Conservation (phyloP, 2,329 filamentous ascomycete species). For the Decorospora gaudefroyi region DNA sequence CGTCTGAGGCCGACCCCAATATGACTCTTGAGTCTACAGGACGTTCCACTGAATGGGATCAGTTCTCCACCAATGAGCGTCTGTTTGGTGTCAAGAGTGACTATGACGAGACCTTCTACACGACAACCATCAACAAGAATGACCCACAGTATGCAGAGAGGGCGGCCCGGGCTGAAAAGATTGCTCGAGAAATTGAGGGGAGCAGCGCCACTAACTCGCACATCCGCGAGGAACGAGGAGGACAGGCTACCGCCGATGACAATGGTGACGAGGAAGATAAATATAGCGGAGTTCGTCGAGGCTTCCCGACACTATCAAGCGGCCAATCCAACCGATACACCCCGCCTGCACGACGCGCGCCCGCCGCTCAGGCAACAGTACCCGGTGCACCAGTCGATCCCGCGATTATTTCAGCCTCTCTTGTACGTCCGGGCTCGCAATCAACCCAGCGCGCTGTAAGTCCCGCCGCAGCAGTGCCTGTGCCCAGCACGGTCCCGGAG, state of each 20-base stretch:
- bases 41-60: slow-evolving; percentile 70
- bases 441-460: slow-evolving; percentile 28
- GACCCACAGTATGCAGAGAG: slow-evolving; percentile 81
- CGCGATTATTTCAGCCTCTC: slow-evolving; percentile 86
- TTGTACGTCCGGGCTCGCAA: slow-evolving; percentile 57
- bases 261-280: slow-evolving; percentile 89
- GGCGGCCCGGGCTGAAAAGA: slow-evolving; percentile 73
- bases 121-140: slow-evolving; percentile 82
- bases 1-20: slow-evolving; percentile 66
- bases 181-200: slow-evolving; percentile 87
- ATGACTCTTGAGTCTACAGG: slow-evolving; percentile 68
- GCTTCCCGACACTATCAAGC: slow-evolving; percentile 67
- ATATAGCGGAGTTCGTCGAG: slow-evolving; percentile 89
- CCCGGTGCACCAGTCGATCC: slow-evolving; percentile 80
- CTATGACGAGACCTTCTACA: slow-evolving; percentile 95
- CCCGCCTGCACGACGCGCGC: slow-evolving; percentile 83
- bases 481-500: slow-evolving; percentile 16
- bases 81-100: slow-evolving; percentile 86
- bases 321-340: slow-evolving; percentile 76
- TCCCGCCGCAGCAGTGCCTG: slow-evolving; percentile 29
- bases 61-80: slow-evolving; percentile 87
- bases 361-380: slow-evolving; percentile 72
- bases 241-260: slow-evolving; percentile 66
- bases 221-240: slow-evolving; percentile 84
- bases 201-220: slow-evolving; percentile 76